Evolutionary conservation across 23 red algal genomes (phyloP), one percentile per base, ranked within the genome.

Genomic region (Gracilaria vermiculophylla): DNA sequence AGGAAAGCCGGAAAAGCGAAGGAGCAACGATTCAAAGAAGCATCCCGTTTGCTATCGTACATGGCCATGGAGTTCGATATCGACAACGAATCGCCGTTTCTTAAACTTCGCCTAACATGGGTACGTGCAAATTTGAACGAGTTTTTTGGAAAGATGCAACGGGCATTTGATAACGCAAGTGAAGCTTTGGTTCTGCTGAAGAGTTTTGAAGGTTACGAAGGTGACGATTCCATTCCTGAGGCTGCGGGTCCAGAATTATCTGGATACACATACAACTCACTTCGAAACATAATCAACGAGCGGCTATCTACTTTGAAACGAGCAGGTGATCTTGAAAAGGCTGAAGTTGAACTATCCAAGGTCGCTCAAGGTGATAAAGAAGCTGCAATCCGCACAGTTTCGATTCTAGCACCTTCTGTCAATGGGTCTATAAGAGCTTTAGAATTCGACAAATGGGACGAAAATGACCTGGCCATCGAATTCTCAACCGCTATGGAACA

Each of bases 1-100:
- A 91, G 81, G 64, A 91, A 91, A 43, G 87, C 87, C 56, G 66
- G 87, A 35, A 91, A 91, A 53, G 69, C 69, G 25, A 88, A 88
- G 27, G 84, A 55, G 17, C 66, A 70, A n/a, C 69, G 84, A 45
- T 88, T 88, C 69, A 65, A 51, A 33, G 84, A 91, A 36, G 76
- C 76, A 16, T 52, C 72, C 55, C 76, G 75, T 16, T 51, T 91
- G 29, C 61, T 81, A 27, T 91, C 87, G 21, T 76, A 81, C 17
- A 17, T 81, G 15, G 53, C 55, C 23, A 40, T 91, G 37, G 52
- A 32, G 20, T 67, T 49, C 40, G 37, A 65, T 17, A 69, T 73
- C 70, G 84, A 52, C 24, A 36, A 44, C 10, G 84, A 88, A 39
- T 40, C 49, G 10, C 23, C n/a, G 37, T 88, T 77, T 41, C 54